These are phyloP conservation scores for Calcarisporium arbuscula DNA, from an alignment of 2,329 filamentous ascomycete species.

Conservation along the genomic window DNA sequence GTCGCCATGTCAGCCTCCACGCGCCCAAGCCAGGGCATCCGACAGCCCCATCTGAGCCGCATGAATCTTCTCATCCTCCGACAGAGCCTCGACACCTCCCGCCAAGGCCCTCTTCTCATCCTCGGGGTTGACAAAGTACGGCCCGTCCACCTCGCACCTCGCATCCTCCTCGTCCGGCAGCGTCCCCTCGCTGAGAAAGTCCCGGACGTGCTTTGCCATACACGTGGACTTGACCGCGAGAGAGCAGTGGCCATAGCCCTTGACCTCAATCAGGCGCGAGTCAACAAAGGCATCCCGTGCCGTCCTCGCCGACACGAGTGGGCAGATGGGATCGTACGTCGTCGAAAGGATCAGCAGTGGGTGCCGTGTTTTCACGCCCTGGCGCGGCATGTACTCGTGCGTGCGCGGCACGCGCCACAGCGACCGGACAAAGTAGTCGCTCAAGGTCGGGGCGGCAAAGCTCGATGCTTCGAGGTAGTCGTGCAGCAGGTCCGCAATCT, in stretches of 20 bases:
- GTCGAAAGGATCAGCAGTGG: constrained; percentile 26
- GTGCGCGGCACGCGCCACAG: constrained; percentile 23
- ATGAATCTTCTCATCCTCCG: constrained; percentile 8
- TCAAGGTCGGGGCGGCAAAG: constrained; percentile 21
- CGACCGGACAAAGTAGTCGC: constrained; percentile 24
- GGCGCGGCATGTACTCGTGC: constrained; percentile 18
- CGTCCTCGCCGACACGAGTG: constrained; percentile 29
- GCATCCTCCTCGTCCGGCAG: constrained; percentile 26
- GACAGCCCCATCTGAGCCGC: constrained; percentile 8
- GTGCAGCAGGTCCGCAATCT: constrained; percentile 26
- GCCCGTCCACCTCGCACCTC: constrained; percentile 30
- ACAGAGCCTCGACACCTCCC: neutral
- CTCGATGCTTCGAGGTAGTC: constrained; percentile 25
- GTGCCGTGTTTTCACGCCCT: constrained; percentile 25
- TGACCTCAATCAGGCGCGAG: constrained; percentile 32
- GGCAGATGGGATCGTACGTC: constrained; percentile 43
- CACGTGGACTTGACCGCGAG: constrained; percentile 30
- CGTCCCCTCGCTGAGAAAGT: constrained; percentile 30
- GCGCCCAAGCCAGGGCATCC: neutral
- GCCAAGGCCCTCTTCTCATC: constrained; percentile 4
- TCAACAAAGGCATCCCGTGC: constrained; percentile 28
- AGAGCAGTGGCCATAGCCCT: constrained; percentile 37
- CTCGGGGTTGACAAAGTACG: constrained; percentile 28
- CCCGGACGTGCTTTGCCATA: constrained; percentile 25
- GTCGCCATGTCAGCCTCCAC: neutral